phyloP scores from a whole-genome alignment of 2,329 filamentous ascomycete genomes.

The Sclerotinia borealis region DNA sequence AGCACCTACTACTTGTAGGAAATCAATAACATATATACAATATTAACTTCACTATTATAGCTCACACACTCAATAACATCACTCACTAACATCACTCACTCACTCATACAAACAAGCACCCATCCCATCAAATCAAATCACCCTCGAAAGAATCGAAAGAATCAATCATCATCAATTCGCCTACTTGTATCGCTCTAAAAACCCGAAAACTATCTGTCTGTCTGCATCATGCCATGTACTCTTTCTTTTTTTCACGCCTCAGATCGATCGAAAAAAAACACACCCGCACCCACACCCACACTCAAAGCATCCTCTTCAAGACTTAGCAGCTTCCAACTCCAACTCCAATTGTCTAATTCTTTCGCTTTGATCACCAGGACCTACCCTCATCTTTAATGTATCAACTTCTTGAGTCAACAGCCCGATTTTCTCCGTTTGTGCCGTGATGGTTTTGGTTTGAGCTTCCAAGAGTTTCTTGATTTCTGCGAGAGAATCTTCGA shows the following conservation, averaged over 20 bases:
- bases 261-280: not conserved
- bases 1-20: too few relatives aligned
- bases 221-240: not conserved
- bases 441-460: slow-evolving; percentile 70
- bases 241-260: not conserved
- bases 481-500: slow-evolving; percentile 63
- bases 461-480: slow-evolving; percentile 73
- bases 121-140: too few relatives aligned
- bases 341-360: slow-evolving; percentile 62
- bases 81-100: too few relatives aligned
- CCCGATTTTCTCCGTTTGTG: slow-evolving; percentile 71
- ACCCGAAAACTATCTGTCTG: not conserved
- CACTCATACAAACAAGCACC: too few relatives aligned
- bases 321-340: slow-evolving; percentile 59
- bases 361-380: slow-evolving; percentile 51
- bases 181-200: slow-evolving; percentile 2
- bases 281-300: not conserved
- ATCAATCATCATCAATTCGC: not conserved
- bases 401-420: slow-evolving; percentile 69
- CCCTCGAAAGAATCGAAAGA: not conserved
- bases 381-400: slow-evolving; percentile 70
- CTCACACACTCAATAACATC: too few relatives aligned
- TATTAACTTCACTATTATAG: too few relatives aligned
- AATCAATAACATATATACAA: too few relatives aligned
- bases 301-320: slow-evolving; percentile 29